Base-by-base conservation (phyloP, 1,284 basidiomycete genomes). In the Fomitopsis palustris region DNA sequence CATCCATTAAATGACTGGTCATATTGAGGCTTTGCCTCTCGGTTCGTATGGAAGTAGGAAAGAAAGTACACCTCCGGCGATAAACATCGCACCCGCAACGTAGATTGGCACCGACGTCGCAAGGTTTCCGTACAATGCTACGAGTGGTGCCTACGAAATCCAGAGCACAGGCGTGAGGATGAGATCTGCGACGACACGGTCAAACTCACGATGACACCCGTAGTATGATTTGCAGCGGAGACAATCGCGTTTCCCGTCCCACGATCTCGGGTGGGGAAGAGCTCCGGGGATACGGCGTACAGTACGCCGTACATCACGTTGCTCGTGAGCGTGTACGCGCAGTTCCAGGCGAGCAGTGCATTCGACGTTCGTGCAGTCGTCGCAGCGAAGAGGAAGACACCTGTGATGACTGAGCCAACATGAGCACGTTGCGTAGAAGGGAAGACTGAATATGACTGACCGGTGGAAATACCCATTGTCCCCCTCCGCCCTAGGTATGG, bases 271-370 rank as follows among this genome's bases (percentile, higher is more conserved):
- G 87, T 82, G 0, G 88, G 88, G 69, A 91, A 90, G 9, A 89
- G 77, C 69, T 91, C 88, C 4, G 85, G 81, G 12, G 83, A 81
- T 45, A 85, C 71, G 23, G 85, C 86, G 62, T 89, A 91, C 10
- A 90, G 70, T 2, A 90, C 84, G 12, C 86, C 87, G 65, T 89
- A 90, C 87, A 90, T 90, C 59, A 87, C 81, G 66, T 86, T 87
- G 65, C 80, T 83, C 62, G 74, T 80, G 67, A 87, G 84, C n/a
- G 76, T 79, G 65, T 86, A 87, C 19, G 82, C 87, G 64, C 87
- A 89, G 68, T 90, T 90, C 86, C 86, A 89, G 29, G 85, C 88
- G 23, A 91, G 76, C 33, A 90, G 76, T 27, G 83, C 79, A 61
- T 82, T 77, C 1, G 85, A 86, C 56, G 79, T 83, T 54, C 81